These are phyloP conservation scores for Thuja plicata DNA, from an alignment of 83 land plant species.

Conservation along the genomic window DNA sequence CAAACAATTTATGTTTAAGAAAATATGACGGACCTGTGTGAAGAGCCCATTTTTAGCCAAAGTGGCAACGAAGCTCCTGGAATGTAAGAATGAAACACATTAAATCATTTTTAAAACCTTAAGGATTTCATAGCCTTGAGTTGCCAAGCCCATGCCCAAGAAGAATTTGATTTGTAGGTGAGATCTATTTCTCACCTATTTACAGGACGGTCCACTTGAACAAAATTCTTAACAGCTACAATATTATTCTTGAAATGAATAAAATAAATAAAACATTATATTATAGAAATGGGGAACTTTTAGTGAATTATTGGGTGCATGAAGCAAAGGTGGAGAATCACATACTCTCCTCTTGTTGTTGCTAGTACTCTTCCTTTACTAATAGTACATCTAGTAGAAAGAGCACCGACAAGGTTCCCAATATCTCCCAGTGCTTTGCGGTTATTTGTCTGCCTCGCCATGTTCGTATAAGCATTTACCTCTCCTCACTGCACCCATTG, in stretches of 20 bases:
- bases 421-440: conserved; percentile 13
- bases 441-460: neutral
- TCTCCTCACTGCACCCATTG: neutral
- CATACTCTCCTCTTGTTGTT: neutral
- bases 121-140: neutral
- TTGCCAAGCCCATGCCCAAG: neutral
- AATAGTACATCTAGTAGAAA: neutral
- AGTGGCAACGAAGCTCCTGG: conserved; percentile 3
- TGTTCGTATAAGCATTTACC: neutral
- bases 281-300: neutral
- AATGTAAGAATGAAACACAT: neutral
- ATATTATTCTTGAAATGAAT: neutral
- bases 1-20: no score
- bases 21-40: conserved; percentile 1
- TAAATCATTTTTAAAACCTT: neutral
- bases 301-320: neutral
- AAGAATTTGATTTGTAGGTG: neutral
- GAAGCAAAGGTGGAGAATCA: neutral
- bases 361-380: neutral
- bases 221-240: neutral
- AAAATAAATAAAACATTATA: neutral
- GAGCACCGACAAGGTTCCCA: conserved; percentile 10
- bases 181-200: neutral
- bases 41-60: neutral
- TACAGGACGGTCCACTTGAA: neutral